Conservation (phyloP, 768 basidiomycete genomes). For the Crassisporium funariophilum region DNA sequence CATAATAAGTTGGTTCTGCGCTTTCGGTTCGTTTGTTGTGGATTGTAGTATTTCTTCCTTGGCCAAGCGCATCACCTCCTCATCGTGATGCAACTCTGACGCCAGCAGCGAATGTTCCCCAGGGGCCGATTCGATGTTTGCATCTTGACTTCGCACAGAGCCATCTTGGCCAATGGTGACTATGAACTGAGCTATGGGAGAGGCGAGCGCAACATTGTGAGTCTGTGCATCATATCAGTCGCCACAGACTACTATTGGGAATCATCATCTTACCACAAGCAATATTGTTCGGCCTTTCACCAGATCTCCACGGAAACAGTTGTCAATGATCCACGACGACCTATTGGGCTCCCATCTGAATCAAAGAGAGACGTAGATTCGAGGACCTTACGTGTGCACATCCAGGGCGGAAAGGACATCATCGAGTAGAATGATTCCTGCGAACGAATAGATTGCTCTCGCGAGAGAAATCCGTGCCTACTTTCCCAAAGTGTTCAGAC, state of each 20-base stretch:
- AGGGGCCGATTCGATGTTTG: constrained; percentile 39
- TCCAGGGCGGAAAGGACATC: constrained; percentile 72
- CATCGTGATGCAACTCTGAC: constrained; percentile 28
- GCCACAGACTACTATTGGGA: not conserved
- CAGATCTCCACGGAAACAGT: constrained; percentile 77
- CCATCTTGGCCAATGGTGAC: constrained; percentile 56
- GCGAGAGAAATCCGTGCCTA: constrained; percentile 53
- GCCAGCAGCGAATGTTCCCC: constrained; percentile 37
- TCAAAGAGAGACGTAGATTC: not conserved
- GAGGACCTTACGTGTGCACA: constrained; percentile 28
- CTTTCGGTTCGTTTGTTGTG: constrained; percentile 13
- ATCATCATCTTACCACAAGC: constrained; percentile 54
- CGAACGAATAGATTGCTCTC: constrained; percentile 49
- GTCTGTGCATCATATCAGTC: constrained; percentile 29
- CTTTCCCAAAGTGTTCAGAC: not conserved
- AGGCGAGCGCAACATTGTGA: constrained; percentile 49
- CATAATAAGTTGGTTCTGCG: constrained; percentile 61
- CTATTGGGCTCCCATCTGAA: constrained; percentile 25
- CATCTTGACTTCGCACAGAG: constrained; percentile 47
- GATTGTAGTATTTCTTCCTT: constrained; percentile 24
- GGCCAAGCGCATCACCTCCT: constrained; percentile 16
- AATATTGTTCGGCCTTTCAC: constrained; percentile 75
- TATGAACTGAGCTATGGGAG: constrained; percentile 50
- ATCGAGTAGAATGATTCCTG: constrained; percentile 67
- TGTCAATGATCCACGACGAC: constrained; percentile 48